Conservation (phyloP, 371 early-diverging fungal species). For the Paramicrosporidium saccamoebae region DNA sequence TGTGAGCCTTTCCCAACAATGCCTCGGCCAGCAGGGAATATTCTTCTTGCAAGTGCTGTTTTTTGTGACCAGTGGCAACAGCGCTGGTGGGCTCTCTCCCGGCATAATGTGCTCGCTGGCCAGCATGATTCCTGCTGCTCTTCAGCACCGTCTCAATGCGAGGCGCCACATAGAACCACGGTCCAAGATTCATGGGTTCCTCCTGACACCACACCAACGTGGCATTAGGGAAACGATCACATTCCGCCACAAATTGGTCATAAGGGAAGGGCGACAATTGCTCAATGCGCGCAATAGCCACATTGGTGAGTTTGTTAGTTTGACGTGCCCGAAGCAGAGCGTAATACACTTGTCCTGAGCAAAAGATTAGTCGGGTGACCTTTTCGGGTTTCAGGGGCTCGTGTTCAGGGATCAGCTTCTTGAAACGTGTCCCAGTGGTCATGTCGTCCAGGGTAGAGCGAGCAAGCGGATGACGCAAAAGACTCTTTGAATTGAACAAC, state of each 20-base stretch:
- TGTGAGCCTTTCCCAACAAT: conserved; percentile 25
- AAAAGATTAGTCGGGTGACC: conserved; percentile 58
- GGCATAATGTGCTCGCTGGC: conserved; percentile 35
- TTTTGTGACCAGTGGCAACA: conserved; percentile 85
- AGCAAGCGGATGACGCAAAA: conserved; percentile 72
- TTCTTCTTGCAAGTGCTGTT: conserved; percentile 75
- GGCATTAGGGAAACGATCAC: conserved; percentile 61
- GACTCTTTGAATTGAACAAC: conserved; percentile 53
- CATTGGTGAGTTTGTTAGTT: conserved; percentile 33
- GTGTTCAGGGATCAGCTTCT: conserved; percentile 57
- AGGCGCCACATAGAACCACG: conserved; percentile 56
- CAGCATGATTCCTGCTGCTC: conserved; percentile 23
- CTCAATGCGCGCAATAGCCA: conserved; percentile 76
- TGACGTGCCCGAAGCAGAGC: conserved; percentile 47
- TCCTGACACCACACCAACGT: conserved; percentile 79
- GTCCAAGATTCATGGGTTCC: conserved; percentile 74
- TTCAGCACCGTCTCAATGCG: conserved; percentile 39
- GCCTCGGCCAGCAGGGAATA: conserved; percentile 43
- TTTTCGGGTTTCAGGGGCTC: conserved; percentile 35
- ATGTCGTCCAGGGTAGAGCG: conserved; percentile 47
- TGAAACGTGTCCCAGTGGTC: conserved; percentile 42
- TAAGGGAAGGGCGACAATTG: conserved; percentile 86
- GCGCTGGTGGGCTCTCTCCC: conserved; percentile 74
- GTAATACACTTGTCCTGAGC: conserved; percentile 87
- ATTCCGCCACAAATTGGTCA: conserved; percentile 39